A percentile compares a stretch with the other conserved stretches of the same genome.
These are phyloP conservation scores for Hibiscus tridactylites DNA, from an alignment of 345 rosid genomes.

Conservation along the genomic window DNA sequence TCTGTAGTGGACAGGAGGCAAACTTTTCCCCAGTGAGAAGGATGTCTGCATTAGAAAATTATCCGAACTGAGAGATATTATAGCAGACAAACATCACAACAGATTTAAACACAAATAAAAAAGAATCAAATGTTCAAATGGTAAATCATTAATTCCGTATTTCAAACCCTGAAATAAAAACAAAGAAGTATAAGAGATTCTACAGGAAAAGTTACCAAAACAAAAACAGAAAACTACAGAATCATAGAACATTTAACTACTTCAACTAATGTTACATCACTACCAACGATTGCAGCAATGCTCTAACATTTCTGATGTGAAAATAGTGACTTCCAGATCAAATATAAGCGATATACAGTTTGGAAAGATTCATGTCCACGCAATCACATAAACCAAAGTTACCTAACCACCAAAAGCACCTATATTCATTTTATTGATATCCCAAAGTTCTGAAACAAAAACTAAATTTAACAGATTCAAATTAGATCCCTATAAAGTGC, in stretches of 20 bases:
- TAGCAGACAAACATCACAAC: constrained; percentile 5
- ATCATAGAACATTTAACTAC: not conserved
- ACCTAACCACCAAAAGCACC: not conserved
- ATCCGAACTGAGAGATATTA: constrained; percentile 3
- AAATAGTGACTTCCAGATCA: not conserved
- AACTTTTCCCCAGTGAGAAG: constrained; percentile 96
- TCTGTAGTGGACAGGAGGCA: constrained; percentile 93
- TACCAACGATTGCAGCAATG: not conserved
- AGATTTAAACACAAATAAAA: not conserved
- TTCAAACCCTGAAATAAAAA: not conserved
- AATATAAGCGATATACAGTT: not conserved
- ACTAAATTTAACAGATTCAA: not conserved
- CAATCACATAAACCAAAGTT: not conserved
- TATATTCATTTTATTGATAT: not conserved
- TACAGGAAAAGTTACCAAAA: not conserved
- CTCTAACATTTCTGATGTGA: not conserved
- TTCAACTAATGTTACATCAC: not conserved
- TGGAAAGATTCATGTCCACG: not conserved
- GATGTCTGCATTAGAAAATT: constrained; percentile 52
- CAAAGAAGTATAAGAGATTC: not conserved
- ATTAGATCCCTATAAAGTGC: not conserved
- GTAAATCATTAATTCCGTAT: not conserved
- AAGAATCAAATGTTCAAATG: constrained; percentile 2
- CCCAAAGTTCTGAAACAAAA: not conserved
- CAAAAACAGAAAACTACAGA: not conserved